Base-by-base conservation (phyloP, 805 yeast species). In the Teunomyces atbi region DNA sequence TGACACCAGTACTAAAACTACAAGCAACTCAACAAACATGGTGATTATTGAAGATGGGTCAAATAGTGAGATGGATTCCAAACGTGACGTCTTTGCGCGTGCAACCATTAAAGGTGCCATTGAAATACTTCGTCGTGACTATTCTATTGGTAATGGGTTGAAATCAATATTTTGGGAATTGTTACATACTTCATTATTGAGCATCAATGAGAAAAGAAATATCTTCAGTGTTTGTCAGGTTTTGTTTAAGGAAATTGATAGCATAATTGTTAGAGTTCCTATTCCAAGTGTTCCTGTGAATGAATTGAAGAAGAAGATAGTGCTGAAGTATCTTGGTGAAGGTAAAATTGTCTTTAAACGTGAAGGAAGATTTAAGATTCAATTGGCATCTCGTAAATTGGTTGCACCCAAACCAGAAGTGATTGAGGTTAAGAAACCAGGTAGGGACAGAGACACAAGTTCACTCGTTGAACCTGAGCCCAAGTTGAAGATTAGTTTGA, bases 21-120 rank as follows among this genome's bases (percentile, higher is more conserved):
- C 45, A 2, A 35, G 41, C 28, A 50, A 61, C 5, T 62, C 59
- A 16, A 68, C 68, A 6, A 71, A 69, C 20, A 65, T 80, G 65
- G 77, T 85, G 47, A 74, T 81, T 34, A 74, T 83, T 37, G 89
- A 84, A 45, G 86, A 80, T 37, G 72, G 73, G 1, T 68, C 71
- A 2, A 62, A 57, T 29, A 51, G 58, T 19, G 74, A 69, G 29
- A 74, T 80, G 66, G 73, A 68, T 26, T 63, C 76, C 0, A 78
- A 90, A 53, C 76, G 83, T 48, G 90, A 84, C 53, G 79, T 77
- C 1, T 68, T 82, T 38, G 86, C 92, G 0, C 76, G 91, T 52
- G 77, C 78, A 1, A 73, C 86, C 0, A 60, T 86, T 12, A 73
- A 71, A 18, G 94, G 94, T 13, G 81, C 89, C 0, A 76, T 86